These are phyloP conservation scores for Aurinia saxatilis DNA, from an alignment of 345 rosid species.

Conservation along the genomic window DNA sequence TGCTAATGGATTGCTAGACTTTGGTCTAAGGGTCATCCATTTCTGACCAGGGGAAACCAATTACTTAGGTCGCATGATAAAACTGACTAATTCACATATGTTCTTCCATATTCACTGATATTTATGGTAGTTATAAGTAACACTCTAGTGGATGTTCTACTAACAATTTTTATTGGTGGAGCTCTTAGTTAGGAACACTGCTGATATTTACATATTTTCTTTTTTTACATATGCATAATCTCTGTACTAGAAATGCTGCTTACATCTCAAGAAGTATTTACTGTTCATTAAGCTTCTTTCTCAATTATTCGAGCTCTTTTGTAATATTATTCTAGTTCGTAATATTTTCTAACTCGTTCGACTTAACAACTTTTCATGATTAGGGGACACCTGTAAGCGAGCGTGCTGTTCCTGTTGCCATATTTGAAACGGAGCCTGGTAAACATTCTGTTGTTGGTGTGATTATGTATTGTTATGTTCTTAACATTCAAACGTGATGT, in stretches of 20 bases:
- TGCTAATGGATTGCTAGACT: neutral
- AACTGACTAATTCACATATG: neutral
- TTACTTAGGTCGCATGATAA: constrained; percentile 3
- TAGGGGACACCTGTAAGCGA: constrained; percentile 98
- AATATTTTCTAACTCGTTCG: constrained; percentile 3
- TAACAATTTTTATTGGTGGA: neutral
- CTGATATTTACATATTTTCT: neutral
- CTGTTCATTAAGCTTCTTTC: neutral
- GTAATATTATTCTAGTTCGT: neutral
- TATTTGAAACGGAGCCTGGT: constrained; percentile 85
- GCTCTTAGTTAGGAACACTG: constrained; percentile 8
- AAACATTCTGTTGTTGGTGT: constrained; percentile 21
- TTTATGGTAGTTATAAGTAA: neutral
- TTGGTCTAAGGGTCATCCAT: constrained; percentile 3
- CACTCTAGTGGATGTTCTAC: neutral
- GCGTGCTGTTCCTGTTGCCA: constrained; percentile 98
- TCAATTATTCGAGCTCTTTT: neutral
- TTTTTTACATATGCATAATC: no score
- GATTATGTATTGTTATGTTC: constrained; percentile 13
- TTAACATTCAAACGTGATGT: constrained; percentile 16
- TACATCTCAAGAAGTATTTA: neutral
- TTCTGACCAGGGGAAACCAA: neutral
- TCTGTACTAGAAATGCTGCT: neutral
- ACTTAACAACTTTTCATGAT: constrained; percentile 25
- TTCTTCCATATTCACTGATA: neutral